Percentiles rank a stretch among this genome's conserved stretches.
Conservation (phyloP, 2,329 filamentous ascomycete species). For the Pseudogymnoascus sp. region DNA sequence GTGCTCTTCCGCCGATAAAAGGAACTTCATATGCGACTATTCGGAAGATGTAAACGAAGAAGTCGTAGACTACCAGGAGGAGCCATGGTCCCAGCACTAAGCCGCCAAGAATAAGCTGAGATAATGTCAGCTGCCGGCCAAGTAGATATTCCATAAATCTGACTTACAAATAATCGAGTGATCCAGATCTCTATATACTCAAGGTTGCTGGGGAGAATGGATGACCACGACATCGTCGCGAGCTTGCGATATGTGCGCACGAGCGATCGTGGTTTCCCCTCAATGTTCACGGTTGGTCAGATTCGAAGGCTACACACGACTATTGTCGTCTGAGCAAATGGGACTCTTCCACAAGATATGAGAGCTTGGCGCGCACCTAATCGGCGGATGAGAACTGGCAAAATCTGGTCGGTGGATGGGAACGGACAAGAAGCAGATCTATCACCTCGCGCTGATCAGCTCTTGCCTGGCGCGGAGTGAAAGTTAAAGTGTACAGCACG, state of each 20-base stretch:
- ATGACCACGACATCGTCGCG: slow-evolving; percentile 53
- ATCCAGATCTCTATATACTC: slow-evolving; percentile 53
- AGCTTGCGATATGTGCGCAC: background rate
- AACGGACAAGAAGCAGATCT: background rate
- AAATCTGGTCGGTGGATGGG: background rate
- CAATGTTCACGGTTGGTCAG: background rate
- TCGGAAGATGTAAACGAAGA: slow-evolving; percentile 52
- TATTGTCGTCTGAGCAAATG: background rate
- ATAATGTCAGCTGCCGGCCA: slow-evolving; percentile 9
- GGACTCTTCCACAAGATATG: background rate
- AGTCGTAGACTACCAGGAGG: slow-evolving; percentile 53
- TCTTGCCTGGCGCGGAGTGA: background rate
- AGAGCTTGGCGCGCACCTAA: background rate
- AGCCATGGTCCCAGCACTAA: slow-evolving; percentile 56
- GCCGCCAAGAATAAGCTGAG: slow-evolving; percentile 50
- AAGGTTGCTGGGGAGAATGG: slow-evolving; percentile 52
- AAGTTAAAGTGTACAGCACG: background rate
- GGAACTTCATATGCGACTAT: slow-evolving; percentile 50
- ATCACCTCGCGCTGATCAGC: background rate
- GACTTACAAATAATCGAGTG: slow-evolving; percentile 51
- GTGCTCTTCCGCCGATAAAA: slow-evolving; percentile 49
- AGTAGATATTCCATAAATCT: background rate
- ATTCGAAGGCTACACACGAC: background rate
- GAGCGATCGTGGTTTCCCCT: background rate
- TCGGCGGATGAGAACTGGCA: background rate